Percentiles rank a stretch among this genome's conserved stretches.
Conservation (phyloP, 495 filamentous ascomycete species). For the Lasiosphaeriaceae sp. region DNA sequence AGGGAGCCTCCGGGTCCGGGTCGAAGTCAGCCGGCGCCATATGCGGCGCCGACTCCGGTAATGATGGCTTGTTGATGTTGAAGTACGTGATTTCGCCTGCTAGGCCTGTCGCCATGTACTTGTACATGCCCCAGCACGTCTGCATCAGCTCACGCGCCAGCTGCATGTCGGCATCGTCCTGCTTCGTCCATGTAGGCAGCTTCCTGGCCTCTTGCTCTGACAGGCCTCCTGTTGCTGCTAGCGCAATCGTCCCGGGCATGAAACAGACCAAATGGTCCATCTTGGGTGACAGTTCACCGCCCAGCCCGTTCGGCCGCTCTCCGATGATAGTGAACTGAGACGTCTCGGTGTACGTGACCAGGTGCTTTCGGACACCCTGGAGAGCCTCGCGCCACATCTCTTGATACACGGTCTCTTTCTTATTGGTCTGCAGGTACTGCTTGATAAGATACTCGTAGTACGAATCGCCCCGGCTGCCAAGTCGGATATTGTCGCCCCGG, state of each 20-base stretch:
- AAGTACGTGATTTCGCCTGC: constrained; percentile 93
- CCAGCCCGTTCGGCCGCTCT: constrained; percentile 75
- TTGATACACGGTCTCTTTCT: constrained; percentile 79
- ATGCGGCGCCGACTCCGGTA: constrained; percentile 50
- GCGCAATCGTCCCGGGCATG: constrained; percentile 91
- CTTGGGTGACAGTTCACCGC: constrained; percentile 65
- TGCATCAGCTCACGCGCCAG: constrained; percentile 88
- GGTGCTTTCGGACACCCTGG: constrained; percentile 80
- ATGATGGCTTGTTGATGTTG: constrained; percentile 61
- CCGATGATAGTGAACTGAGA: constrained; percentile 79
- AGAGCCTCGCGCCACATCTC: constrained; percentile 92
- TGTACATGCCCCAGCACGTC: constrained; percentile 97
- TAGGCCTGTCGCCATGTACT: constrained; percentile 78
- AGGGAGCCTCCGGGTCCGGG: constrained; percentile 49
- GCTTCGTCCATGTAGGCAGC: constrained; percentile 63
- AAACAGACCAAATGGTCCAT: constrained; percentile 99
- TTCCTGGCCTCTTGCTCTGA: constrained; percentile 70
- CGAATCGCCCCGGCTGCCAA: constrained; percentile 90
- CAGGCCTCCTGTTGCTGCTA: constrained; percentile 77
- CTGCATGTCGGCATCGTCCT: constrained; percentile 80
- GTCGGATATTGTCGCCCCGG: constrained; percentile 75
- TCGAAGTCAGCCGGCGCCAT: constrained; percentile 45
- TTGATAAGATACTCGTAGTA: constrained; percentile 99
- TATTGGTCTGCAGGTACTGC: constrained; percentile 88
- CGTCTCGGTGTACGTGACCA: constrained; percentile 80